Base-by-base conservation (phyloP, 192 early-diverging fungal species). In the Podila minutissima region DNA sequence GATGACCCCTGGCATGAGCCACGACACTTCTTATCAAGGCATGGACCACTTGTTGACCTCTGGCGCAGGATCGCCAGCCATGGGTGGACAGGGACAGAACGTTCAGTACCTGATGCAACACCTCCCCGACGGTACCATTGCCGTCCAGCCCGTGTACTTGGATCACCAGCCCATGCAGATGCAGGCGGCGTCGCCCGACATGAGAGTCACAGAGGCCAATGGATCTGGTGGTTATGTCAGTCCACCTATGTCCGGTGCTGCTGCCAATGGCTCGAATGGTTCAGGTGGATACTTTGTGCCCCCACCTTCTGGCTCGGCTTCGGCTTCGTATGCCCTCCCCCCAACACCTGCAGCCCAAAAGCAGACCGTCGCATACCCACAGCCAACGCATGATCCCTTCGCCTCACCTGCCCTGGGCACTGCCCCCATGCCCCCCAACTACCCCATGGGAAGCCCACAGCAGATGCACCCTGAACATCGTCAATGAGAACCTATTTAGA, bases 31-130 rank as follows among this genome's bases (percentile, higher is more conserved):
- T 1, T 79, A 64, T 24, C 51, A 32, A n/a, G 76, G 60, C 29
- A 79, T 79, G 76, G 70, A 72, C 22, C 69, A 79, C n/a, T 51
- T 78, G 48, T 64, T 79, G 53, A 62, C 48, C 37, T 64, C 57
- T 8, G 65, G 32, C 0, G 58, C 64, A 2, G 60, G 29, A 1
- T 72, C 70, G 4, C 69, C 69, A 22, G 75, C 46, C 3, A 66
- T 71, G 64, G 67, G 67, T 8, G 75, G 75, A 4, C 69, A 71
- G 31, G 69, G 58, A 7, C 75, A 78, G 50, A 79, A 79, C 26
- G 76, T 79, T 9, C 76, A 79, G 46, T 79, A 79, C 33, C 41
- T 79, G 61, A 79, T 79, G 76, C 76, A 79, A 28, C 76, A 79
- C 26, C 50, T 79, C 6, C 76, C 76, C 22, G 76, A 79, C 49